Percentiles rank a stretch among this genome's conserved stretches.
Evolutionary conservation across 2,329 filamentous ascomycete species (phyloP).

Genomic region (Paecilomyces niveus): DNA sequence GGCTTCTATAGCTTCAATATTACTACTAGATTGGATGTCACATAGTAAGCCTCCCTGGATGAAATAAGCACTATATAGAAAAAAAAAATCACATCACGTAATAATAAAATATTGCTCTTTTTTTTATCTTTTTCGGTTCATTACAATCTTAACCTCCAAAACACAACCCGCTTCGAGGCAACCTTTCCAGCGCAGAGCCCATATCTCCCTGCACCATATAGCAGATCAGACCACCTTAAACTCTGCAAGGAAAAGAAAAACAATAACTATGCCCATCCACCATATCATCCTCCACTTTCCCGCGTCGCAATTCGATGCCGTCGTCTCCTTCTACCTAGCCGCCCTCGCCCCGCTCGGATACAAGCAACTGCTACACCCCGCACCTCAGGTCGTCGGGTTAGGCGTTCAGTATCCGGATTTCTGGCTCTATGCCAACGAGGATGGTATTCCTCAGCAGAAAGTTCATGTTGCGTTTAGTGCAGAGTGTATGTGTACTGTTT

Average conservation of each 20-base stretch:
- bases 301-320: slow-evolving; percentile 13
- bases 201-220: not conserved
- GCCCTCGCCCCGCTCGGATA: slow-evolving; percentile 22
- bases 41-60: no score
- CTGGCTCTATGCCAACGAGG: slow-evolving; percentile 15
- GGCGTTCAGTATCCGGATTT: slow-evolving; percentile 21
- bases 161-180: not conserved
- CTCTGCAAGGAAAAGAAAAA: not conserved
- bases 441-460: slow-evolving; percentile 2
- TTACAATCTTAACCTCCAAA: no score
- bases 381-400: slow-evolving; percentile 18
- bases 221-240: not conserved
- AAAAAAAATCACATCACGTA: no score
- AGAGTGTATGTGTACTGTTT: slow-evolving; percentile 10
- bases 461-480: slow-evolving; percentile 20
- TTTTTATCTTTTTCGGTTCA: no score
- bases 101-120: no score
- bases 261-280: not conserved
- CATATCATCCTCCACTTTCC: not conserved
- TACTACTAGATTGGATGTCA: no score
- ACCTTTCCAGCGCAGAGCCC: not conserved
- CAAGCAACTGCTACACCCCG: slow-evolving; percentile 20
- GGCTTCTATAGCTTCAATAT: no score
- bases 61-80: no score
- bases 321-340: slow-evolving; percentile 21